Percentiles rank a stretch among this genome's conserved stretches.
phyloP scores from a whole-genome alignment of 768 basidiomycete species.

The Cyclocybe aegerita region DNA sequence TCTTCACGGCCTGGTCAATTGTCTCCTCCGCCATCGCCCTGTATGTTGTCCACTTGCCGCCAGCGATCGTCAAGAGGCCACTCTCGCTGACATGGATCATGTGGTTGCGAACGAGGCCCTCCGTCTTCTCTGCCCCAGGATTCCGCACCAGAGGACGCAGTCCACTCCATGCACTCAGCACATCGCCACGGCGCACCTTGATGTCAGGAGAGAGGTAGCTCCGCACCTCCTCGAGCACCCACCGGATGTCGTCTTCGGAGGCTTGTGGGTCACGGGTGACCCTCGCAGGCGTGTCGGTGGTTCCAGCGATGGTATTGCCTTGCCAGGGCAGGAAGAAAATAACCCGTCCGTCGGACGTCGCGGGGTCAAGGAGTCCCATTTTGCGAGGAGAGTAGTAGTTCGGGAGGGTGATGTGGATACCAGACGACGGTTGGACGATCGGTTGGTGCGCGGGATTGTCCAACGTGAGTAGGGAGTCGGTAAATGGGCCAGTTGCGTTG shows the following conservation, averaged over 20 bases:
- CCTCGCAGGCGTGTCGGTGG: constrained; percentile 81
- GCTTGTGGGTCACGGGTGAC: constrained; percentile 78
- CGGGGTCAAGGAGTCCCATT: constrained; percentile 95
- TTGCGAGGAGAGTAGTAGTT: constrained; percentile 94
- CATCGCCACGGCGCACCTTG: constrained; percentile 91
- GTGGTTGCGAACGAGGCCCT: constrained; percentile 90
- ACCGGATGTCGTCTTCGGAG: constrained; percentile 91
- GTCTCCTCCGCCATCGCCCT: constrained; percentile 95
- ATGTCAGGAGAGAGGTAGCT: constrained; percentile 90
- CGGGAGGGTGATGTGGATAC: constrained; percentile 94
- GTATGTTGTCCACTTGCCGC: constrained; percentile 99
- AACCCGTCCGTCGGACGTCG: constrained; percentile 94
- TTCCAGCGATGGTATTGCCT: constrained; percentile 96
- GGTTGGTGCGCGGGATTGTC: constrained; percentile 76
- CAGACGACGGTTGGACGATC: constrained; percentile 91
- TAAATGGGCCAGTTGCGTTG: constrained; percentile 96
- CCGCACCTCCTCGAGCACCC: constrained; percentile 93
- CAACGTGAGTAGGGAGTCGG: constrained; percentile 80
- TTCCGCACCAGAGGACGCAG: constrained; percentile 88
- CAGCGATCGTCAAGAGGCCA: constrained; percentile 91
- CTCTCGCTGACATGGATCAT: constrained; percentile 81
- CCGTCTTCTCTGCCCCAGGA: constrained; percentile 65
- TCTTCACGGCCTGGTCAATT: constrained; percentile 81
- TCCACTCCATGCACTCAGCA: constrained; percentile 93
- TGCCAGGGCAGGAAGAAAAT: constrained; percentile 99